These are phyloP conservation scores for Macrolepiota albuminosa DNA, from an alignment of 768 basidiomycete species.

Conservation along the genomic window DNA sequence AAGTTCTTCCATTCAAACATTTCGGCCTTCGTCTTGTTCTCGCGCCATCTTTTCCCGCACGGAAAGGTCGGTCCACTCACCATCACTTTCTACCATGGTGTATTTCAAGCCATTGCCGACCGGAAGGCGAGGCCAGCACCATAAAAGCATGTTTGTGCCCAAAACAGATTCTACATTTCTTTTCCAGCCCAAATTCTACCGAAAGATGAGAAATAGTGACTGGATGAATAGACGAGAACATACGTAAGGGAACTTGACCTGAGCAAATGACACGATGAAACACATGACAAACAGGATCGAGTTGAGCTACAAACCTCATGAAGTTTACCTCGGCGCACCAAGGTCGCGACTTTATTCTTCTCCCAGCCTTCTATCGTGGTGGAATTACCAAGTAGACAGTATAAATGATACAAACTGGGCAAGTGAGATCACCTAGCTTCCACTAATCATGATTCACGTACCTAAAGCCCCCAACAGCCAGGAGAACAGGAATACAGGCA, in stretches of 20 bases:
- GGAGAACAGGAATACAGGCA: slow-evolving; percentile 76
- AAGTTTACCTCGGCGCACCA: slow-evolving; percentile 83
- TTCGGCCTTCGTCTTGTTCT: slow-evolving; percentile 15
- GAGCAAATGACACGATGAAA: background rate
- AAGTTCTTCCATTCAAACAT: slow-evolving; percentile 14
- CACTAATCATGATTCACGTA: slow-evolving; percentile 20
- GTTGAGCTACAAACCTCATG: slow-evolving; percentile 47
- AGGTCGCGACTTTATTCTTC: slow-evolving; percentile 88
- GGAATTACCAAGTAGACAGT: slow-evolving; percentile 68
- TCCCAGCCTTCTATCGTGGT: slow-evolving; percentile 99
- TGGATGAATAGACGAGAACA: slow-evolving; percentile 18
- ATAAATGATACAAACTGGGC: slow-evolving; percentile 81
- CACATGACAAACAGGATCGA: background rate
- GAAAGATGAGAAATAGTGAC: slow-evolving; percentile 12
- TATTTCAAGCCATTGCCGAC: slow-evolving; percentile 76
- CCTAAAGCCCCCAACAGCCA: slow-evolving; percentile 92
- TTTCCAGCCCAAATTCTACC: slow-evolving; percentile 71
- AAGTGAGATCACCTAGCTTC: background rate
- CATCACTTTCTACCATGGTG: slow-evolving; percentile 61
- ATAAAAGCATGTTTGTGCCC: slow-evolving; percentile 67
- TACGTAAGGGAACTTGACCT: slow-evolving; percentile 95
- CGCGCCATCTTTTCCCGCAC: slow-evolving; percentile 15
- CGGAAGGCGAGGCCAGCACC: slow-evolving; percentile 76
- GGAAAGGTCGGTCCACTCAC: slow-evolving; percentile 64
- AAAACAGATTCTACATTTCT: slow-evolving; percentile 76